phyloP scores from a whole-genome alignment of 164 flowering plant genomes.

The Piper longum region DNA sequence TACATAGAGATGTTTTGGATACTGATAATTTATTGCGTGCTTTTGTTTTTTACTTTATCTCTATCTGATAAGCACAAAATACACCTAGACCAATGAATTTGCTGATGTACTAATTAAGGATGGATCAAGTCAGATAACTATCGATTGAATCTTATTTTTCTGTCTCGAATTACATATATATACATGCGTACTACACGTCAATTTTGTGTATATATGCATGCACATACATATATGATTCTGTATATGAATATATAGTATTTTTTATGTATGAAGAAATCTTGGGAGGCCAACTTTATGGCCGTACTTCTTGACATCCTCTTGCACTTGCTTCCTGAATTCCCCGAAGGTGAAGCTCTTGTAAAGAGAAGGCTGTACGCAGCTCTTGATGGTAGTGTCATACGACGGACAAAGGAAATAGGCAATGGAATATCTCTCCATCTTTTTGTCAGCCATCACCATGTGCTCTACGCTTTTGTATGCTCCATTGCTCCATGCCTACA shows the following conservation, averaged over 20 bases:
- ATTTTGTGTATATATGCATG: neutral
- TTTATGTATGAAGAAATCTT: conserved; percentile 23
- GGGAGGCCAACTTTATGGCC: conserved; percentile 74
- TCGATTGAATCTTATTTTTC: neutral
- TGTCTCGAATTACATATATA: too few species aligned
- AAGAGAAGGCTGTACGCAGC: conserved; percentile 41
- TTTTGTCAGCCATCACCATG: conserved; percentile 45
- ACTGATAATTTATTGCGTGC: too few species aligned
- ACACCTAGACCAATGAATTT: too few species aligned
- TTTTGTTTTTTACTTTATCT: too few species aligned
- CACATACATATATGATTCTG: neutral
- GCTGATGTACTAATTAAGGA: too few species aligned
- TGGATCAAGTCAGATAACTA: too few species aligned
- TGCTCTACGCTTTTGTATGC: conserved; percentile 67
- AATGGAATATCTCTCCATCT: conserved; percentile 52
- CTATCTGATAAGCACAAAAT: too few species aligned
- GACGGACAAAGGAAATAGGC: conserved; percentile 82
- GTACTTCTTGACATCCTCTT: conserved; percentile 41
- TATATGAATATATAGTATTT: neutral
- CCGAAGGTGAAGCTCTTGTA: conserved; percentile 59
- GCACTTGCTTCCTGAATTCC: conserved; percentile 49
- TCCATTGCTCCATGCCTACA: conserved; percentile 85
- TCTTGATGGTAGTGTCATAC: conserved; percentile 39
- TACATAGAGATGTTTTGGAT: too few species aligned
- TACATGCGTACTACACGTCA: neutral